Evolutionary conservation across 2,329 filamentous ascomycete genomes (phyloP).

Genomic region (Fusarium tjaetaba): DNA sequence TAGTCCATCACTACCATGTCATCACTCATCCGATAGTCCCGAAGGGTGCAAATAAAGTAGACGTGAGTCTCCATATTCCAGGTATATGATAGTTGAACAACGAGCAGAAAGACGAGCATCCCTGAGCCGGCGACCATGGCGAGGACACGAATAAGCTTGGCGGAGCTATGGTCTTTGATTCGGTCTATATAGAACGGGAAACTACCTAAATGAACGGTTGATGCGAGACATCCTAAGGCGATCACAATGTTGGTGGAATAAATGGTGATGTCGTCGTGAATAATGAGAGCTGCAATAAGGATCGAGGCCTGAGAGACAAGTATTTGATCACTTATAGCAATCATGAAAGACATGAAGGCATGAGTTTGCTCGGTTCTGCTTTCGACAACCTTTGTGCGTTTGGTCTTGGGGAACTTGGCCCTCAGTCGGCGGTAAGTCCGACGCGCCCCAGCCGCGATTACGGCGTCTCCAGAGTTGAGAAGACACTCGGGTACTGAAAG

Average conservation of each 20-base stretch:
- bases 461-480: neutral
- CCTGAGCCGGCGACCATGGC: neutral
- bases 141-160: neutral
- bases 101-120: neutral
- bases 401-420: neutral
- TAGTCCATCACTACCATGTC: fast-evolving
- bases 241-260: constrained; percentile 2
- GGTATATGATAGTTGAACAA: neutral
- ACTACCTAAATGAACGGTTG: neutral
- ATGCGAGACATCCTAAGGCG: neutral
- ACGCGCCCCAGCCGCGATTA: neutral
- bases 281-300: neutral
- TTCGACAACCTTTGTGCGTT: neutral
- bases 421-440: fast-evolving
- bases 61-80: neutral
- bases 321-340: neutral
- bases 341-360: neutral
- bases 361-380: neutral
- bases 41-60: neutral
- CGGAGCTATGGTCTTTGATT: neutral
- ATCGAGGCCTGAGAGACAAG: neutral
- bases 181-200: neutral
- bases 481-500: neutral
- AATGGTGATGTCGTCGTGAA: neutral
- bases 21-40: neutral